A percentile compares a stretch with the other conserved stretches of the same genome.
phyloP scores from a whole-genome alignment of 768 basidiomycete genomes.

The Pulveroboletus sp. region DNA sequence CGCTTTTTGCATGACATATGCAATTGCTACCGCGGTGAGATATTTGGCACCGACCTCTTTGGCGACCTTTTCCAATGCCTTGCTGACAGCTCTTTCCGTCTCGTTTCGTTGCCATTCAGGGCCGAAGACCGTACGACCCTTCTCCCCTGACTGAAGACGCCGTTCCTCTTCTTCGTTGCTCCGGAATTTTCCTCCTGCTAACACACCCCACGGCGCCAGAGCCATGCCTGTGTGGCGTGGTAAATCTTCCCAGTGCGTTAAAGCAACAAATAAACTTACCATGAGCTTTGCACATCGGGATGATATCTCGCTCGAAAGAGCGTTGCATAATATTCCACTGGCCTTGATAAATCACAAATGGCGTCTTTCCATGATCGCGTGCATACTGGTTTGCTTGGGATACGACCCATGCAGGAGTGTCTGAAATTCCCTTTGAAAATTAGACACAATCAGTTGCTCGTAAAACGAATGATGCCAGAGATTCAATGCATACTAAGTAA shows the following conservation, averaged over 20 bases:
- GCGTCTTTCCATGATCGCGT: background rate
- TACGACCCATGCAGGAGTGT: background rate
- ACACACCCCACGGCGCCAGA: background rate
- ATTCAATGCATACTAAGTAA: slow-evolving; percentile 33
- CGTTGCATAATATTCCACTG: background rate
- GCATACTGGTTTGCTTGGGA: background rate
- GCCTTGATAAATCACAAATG: background rate
- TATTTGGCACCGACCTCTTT: slow-evolving; percentile 45
- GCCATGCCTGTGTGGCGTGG: background rate
- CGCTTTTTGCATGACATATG: slow-evolving; percentile 54
- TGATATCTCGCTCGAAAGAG: background rate
- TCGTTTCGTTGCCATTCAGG: slow-evolving; percentile 46
- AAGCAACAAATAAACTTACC: background rate
- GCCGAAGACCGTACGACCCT: background rate
- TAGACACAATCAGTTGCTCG: background rate
- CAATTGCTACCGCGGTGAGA: slow-evolving; percentile 43
- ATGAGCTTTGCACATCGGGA: background rate
- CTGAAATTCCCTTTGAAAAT: background rate
- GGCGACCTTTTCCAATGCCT: slow-evolving; percentile 50
- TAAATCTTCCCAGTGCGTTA: too few relatives aligned
- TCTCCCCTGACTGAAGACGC: background rate
- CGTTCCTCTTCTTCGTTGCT: background rate
- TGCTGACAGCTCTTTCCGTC: slow-evolving; percentile 39
- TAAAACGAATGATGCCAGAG: background rate
- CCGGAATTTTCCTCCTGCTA: background rate